These are phyloP conservation scores for Phylloporus sp. DNA, from an alignment of 1,284 basidiomycete species.

Conservation along the genomic window DNA sequence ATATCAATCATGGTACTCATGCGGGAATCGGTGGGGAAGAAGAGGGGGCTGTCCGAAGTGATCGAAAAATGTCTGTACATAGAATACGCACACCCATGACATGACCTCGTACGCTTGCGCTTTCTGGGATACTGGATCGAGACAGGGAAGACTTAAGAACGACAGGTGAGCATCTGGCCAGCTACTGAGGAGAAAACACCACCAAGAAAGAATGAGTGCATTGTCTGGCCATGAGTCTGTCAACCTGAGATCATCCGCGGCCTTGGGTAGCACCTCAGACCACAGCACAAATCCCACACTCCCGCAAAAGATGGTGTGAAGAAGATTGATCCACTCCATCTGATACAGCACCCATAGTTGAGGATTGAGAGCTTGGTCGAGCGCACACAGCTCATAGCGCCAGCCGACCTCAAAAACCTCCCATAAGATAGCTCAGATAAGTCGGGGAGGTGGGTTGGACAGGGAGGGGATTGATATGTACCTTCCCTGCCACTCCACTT, in stretches of 20 bases:
- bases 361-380: neutral
- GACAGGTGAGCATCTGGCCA: neutral
- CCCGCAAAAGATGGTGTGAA: neutral
- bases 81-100: neutral
- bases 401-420: constrained; percentile 1
- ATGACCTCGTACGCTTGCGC: neutral
- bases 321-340: neutral
- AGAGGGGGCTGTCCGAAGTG: neutral
- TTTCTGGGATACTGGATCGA: too few species aligned
- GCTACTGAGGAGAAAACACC: neutral
- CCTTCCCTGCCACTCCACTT: neutral
- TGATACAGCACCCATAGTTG: neutral
- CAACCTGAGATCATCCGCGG: neutral
- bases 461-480: neutral
- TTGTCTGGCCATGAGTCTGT: neutral
- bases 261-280: neutral
- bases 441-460: neutral
- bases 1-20: neutral
- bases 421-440: neutral
- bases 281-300: neutral
- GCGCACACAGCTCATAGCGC: neutral
- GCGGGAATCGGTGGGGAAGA: neutral
- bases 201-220: neutral
- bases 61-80: neutral
- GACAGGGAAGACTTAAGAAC: neutral